Conservation (phyloP, 108 stramenopile genomes). For the Schizochytrium sp. region DNA sequence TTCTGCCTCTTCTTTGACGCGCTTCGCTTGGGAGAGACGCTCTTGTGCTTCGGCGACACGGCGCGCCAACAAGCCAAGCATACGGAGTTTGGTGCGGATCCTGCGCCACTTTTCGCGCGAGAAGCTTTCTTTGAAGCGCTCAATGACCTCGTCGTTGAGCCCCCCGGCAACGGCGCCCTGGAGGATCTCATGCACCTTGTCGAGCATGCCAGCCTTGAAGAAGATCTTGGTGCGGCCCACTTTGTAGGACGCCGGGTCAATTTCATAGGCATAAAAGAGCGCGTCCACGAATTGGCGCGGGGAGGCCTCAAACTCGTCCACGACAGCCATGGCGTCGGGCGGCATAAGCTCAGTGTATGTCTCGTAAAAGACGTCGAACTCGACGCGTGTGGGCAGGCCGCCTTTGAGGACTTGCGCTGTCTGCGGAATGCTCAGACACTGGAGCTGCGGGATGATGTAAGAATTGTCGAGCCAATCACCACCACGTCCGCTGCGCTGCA, state of each 20-base stretch:
- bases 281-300: not conserved
- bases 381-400: not conserved
- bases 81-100: not conserved
- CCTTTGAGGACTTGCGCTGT: constrained; percentile 4
- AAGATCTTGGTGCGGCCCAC: constrained; percentile 75
- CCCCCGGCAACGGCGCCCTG: constrained; percentile 32
- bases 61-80: not conserved
- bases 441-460: constrained; percentile 5
- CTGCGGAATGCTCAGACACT: not conserved
- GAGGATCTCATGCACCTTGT: constrained; percentile 57
- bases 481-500: constrained; percentile 22
- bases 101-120: not conserved
- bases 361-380: not conserved
- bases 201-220: constrained; percentile 68
- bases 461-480: not conserved
- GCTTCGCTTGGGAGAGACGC: not conserved
- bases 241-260: constrained; percentile 42
- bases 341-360: not conserved
- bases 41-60: not conserved
- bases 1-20: not conserved
- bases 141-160: not conserved
- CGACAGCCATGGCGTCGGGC: not conserved
- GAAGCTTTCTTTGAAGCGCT: not conserved
- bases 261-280: not conserved
- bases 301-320: not conserved